phyloP scores from a whole-genome alignment of 2,329 filamentous ascomycete species.

The Aurifilum marmelostoma region DNA sequence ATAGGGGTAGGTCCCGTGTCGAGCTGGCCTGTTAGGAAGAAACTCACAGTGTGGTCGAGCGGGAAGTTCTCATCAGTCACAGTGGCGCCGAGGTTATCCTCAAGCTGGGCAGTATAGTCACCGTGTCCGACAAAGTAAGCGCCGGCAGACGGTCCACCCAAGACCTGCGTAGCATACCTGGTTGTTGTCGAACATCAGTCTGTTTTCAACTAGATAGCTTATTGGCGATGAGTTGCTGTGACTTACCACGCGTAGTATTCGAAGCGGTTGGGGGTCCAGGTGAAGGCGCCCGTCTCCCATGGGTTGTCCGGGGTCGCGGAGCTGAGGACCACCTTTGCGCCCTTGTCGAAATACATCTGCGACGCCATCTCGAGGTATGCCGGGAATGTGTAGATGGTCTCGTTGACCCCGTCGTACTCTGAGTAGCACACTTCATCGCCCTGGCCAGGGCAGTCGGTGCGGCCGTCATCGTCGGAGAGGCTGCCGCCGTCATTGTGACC shows the following conservation, averaged over 20 bases:
- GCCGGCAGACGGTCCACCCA: conserved; percentile 42
- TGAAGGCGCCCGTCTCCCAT: conserved; percentile 60
- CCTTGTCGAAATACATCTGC: conserved; percentile 55
- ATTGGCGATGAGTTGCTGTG: background rate
- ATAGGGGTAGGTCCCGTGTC: too few relatives aligned
- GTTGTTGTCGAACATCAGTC: background rate
- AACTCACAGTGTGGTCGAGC: conserved; percentile 59
- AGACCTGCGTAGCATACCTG: conserved; percentile 42
- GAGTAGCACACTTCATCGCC: conserved; percentile 58
- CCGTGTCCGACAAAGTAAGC: conserved; percentile 64
- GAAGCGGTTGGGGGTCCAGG: conserved; percentile 54
- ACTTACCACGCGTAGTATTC: conserved; percentile 56
- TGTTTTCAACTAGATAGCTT: too few relatives aligned
- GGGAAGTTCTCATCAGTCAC: conserved; percentile 59
- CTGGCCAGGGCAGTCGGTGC: conserved; percentile 60
- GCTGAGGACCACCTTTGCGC: conserved; percentile 63
- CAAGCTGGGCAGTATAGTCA: conserved; percentile 58
- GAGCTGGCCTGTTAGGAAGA: too few relatives aligned
- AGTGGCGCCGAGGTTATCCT: conserved; percentile 51
- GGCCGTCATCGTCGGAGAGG: conserved; percentile 61
- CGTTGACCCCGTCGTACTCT: conserved; percentile 52
- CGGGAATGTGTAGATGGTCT: conserved; percentile 64
- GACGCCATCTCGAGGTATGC: conserved; percentile 63
- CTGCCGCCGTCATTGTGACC: conserved; percentile 73
- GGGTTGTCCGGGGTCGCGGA: conserved; percentile 60